phyloP scores from a whole-genome alignment of 176 grass and related monocot species.

The Avena sativa region DNA sequence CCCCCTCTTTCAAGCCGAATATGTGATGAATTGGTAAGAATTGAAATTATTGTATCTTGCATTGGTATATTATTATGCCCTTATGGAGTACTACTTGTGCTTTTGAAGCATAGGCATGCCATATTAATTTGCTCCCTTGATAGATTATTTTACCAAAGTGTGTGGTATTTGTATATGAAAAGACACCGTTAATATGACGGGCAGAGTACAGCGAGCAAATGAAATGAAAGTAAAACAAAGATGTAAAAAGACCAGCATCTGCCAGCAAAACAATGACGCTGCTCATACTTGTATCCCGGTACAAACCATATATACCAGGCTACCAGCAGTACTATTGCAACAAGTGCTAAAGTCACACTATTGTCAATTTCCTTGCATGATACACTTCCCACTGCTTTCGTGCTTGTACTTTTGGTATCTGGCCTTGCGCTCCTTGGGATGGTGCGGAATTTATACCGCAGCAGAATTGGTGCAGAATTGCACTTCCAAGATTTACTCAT shows the following conservation, averaged over 20 bases:
- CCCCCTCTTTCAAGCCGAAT: not conserved
- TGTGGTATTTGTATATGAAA: too few relatives aligned
- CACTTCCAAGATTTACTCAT: slow-evolving; percentile 1
- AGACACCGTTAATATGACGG: too few relatives aligned
- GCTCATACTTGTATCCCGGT: not conserved
- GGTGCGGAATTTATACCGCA: not conserved
- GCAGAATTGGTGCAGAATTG: not conserved
- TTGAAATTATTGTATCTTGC: not conserved
- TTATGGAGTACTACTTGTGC: not conserved
- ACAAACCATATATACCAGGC: not conserved
- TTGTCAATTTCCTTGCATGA: not conserved
- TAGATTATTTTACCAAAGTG: not conserved
- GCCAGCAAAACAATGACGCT: not conserved
- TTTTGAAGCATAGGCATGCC: not conserved
- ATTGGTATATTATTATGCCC: not conserved
- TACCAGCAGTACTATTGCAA: not conserved
- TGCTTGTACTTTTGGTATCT: not conserved
- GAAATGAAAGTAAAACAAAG: too few relatives aligned
- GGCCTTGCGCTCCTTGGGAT: not conserved
- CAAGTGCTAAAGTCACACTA: not conserved
- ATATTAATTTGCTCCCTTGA: not conserved
- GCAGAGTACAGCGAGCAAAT: too few relatives aligned
- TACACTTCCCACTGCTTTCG: not conserved
- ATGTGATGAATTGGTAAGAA: slow-evolving; percentile 47
- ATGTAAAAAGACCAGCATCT: too few relatives aligned